These are phyloP conservation scores for Annona squamosa DNA, from an alignment of 164 flowering plant species.

Conservation along the genomic window DNA sequence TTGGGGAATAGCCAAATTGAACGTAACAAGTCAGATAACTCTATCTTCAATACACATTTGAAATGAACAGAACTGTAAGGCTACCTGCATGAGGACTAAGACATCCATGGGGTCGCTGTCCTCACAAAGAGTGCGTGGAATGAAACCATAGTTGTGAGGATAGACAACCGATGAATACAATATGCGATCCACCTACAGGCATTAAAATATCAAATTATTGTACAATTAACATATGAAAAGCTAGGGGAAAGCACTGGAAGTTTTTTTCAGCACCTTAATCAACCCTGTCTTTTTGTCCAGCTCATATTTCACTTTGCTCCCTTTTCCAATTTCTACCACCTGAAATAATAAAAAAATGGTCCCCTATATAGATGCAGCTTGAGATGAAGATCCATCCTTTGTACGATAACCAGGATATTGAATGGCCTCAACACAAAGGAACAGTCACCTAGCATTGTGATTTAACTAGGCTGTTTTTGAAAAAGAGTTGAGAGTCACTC, in stretches of 20 bases:
- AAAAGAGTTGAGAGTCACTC: too few relatives aligned
- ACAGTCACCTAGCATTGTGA: too few relatives aligned
- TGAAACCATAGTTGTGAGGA: slow-evolving; percentile 95
- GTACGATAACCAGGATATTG: too few relatives aligned
- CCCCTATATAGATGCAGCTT: not conserved
- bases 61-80: not conserved
- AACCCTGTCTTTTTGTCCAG: slow-evolving; percentile 89
- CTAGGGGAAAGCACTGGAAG: not conserved
- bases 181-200: slow-evolving; percentile 72
- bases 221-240: not conserved
- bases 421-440: too few relatives aligned
- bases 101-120: slow-evolving; percentile 91
- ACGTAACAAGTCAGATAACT: not conserved
- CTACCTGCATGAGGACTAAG: slow-evolving; percentile 82
- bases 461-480: too few relatives aligned
- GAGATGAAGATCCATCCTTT: not conserved
- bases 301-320: slow-evolving; percentile 95
- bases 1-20: not conserved
- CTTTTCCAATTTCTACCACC: slow-evolving; percentile 84
- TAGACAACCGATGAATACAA: slow-evolving; percentile 90
- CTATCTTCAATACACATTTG: not conserved
- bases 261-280: slow-evolving; percentile 53
- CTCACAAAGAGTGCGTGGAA: slow-evolving; percentile 87
- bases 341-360: slow-evolving; percentile 21
- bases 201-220: slow-evolving; percentile 3